These are phyloP conservation scores for Suillus paluster DNA, from an alignment of 768 basidiomycete genomes.

Conservation along the genomic window DNA sequence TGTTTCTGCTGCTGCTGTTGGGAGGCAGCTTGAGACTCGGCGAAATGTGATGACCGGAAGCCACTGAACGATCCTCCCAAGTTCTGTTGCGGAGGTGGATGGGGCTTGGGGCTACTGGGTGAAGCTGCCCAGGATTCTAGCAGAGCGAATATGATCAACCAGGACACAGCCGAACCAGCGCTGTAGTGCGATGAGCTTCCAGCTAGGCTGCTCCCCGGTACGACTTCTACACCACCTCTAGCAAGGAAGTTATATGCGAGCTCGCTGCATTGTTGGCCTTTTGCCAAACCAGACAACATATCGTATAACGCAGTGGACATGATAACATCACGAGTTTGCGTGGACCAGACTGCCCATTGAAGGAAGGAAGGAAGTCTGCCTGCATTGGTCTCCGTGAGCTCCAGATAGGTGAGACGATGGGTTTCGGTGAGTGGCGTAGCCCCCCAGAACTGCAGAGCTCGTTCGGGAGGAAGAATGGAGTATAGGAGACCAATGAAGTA, in stretches of 20 bases:
- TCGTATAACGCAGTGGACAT: slow-evolving; percentile 85
- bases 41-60: slow-evolving; percentile 30
- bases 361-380: slow-evolving; percentile 76
- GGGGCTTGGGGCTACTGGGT: slow-evolving; percentile 50
- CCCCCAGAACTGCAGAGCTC: slow-evolving; percentile 87
- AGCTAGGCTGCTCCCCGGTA: slow-evolving; percentile 61
- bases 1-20: slow-evolving; percentile 48
- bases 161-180: slow-evolving; percentile 67
- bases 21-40: slow-evolving; percentile 33
- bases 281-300: slow-evolving; percentile 84
- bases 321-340: slow-evolving; percentile 69
- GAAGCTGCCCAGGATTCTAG: slow-evolving; percentile 75
- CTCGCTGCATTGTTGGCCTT: slow-evolving; percentile 85
- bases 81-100: slow-evolving; percentile 47
- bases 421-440: slow-evolving; percentile 52
- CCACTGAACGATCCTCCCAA: slow-evolving; percentile 35
- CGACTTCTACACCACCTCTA: slow-evolving; percentile 70
- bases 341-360: slow-evolving; percentile 90
- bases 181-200: slow-evolving; percentile 46
- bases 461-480: slow-evolving; percentile 70
- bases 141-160: slow-evolving; percentile 74
- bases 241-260: slow-evolving; percentile 89
- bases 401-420: slow-evolving; percentile 54
- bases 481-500: slow-evolving; percentile 88
- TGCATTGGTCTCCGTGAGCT: slow-evolving; percentile 61